Evolutionary conservation across 768 basidiomycete species (phyloP).

Genomic region (Serendipita sp.): DNA sequence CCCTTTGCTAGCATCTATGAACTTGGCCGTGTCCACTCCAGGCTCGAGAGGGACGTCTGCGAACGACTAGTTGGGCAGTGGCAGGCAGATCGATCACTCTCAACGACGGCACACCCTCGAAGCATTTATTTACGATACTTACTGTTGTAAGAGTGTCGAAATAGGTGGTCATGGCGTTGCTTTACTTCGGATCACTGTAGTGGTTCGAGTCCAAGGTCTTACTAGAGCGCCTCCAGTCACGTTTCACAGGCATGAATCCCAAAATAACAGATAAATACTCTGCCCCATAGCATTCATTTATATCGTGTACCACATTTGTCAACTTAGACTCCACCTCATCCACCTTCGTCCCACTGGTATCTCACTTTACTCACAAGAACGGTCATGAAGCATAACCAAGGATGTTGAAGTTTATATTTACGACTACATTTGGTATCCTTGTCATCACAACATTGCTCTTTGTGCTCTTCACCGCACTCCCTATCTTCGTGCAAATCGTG

Average conservation of each 20-base stretch:
- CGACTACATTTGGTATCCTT: background rate
- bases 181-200: too few species aligned
- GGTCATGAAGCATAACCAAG: background rate
- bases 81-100: background rate
- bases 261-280: background rate
- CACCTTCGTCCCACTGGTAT: background rate
- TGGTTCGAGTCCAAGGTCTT: too few species aligned
- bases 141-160: slow-evolving; percentile 16
- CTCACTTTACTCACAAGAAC: background rate
- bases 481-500: background rate
- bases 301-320: too few species aligned
- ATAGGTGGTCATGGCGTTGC: slow-evolving; percentile 15
- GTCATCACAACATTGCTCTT: background rate
- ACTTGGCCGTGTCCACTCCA: slow-evolving; percentile 76
- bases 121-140: background rate
- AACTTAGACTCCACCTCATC: background rate
- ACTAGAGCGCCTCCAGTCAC: too few species aligned
- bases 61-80: slow-evolving; percentile 59
- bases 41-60: slow-evolving; percentile 72
- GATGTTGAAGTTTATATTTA: background rate
- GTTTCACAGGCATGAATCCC: background rate
- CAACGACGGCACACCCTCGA: background rate
- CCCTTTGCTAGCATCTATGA: slow-evolving; percentile 78
- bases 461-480: background rate
- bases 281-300: background rate